These are phyloP conservation scores for Boletus sp. DNA, from an alignment of 768 basidiomycete genomes.

Conservation along the genomic window DNA sequence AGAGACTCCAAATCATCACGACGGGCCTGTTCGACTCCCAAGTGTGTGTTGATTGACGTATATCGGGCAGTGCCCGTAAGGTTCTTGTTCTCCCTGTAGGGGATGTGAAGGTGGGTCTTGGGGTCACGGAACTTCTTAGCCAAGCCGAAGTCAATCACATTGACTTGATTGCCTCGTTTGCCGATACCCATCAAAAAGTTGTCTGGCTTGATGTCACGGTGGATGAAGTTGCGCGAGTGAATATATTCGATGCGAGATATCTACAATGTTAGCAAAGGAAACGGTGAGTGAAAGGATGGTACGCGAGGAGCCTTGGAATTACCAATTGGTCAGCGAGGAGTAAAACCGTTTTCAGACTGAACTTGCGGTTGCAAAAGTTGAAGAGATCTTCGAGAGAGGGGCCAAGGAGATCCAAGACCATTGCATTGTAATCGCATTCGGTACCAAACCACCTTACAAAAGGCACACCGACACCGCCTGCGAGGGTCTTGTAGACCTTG, in stretches of 20 bases:
- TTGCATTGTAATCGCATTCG: conserved; percentile 99
- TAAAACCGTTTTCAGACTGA: conserved; percentile 94
- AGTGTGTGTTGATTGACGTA: conserved; percentile 98
- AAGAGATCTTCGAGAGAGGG: conserved; percentile 90
- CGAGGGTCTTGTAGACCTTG: conserved; percentile 95
- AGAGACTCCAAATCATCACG: conserved; percentile 98
- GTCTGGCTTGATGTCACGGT: conserved; percentile 98
- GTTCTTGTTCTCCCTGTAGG: conserved; percentile 99
- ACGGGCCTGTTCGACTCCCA: conserved; percentile 97
- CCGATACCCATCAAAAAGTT: conserved; percentile 99
- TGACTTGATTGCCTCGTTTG: conserved; percentile 99
- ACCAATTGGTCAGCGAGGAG: conserved; percentile 96
- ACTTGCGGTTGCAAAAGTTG: conserved; percentile 97
- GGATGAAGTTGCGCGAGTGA: conserved; percentile 98
- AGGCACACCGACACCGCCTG: conserved; percentile 97
- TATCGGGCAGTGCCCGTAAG: conserved; percentile 98
- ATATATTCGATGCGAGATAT: conserved; percentile 99
- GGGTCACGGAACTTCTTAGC: conserved; percentile 99
- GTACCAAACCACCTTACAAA: conserved; percentile 96
- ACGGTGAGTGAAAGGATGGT: conserved; percentile 42
- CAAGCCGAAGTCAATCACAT: conserved; percentile 96
- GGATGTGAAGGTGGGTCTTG: conserved; percentile 99
- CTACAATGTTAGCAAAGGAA: conserved; percentile 39
- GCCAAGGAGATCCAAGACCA: conserved; percentile 96
- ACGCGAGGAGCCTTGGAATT: neutral